These are phyloP conservation scores for Bruguiera hainesii DNA, from an alignment of 441 rosid genomes.

Conservation along the genomic window DNA sequence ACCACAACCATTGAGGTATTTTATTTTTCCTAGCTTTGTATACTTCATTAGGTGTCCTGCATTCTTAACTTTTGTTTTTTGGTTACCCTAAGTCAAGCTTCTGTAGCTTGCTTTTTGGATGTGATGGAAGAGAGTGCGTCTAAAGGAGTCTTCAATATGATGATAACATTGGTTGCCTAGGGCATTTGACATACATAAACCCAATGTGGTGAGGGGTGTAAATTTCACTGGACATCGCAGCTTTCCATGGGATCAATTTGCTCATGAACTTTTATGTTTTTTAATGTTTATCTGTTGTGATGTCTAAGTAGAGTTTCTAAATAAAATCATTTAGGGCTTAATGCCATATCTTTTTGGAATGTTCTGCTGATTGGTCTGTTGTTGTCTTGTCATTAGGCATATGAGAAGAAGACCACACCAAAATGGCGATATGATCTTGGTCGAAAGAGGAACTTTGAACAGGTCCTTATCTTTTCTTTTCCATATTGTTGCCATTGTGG, in stretches of 20 bases:
- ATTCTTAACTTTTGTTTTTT: not conserved
- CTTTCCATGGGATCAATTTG: not conserved
- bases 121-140: not conserved
- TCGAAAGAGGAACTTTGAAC: constrained; percentile 71
- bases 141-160: not conserved
- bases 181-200: not conserved
- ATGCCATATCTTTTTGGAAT: not conserved
- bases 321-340: not conserved
- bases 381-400: constrained; percentile 50
- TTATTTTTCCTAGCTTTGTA: constrained; percentile 11
- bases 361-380: constrained; percentile 11
- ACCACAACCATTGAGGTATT: constrained; percentile 89
- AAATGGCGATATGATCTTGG: constrained; percentile 91
- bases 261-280: not conserved
- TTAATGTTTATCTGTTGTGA: not conserved
- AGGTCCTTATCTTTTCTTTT: constrained; percentile 38
- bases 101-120: not conserved
- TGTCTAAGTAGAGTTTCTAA: not conserved
- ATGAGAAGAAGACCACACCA: constrained; percentile 76
- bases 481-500: constrained; percentile 10
- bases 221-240: not conserved
- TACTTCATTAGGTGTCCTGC: constrained; percentile 2
- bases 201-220: too few relatives aligned
- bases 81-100: not conserved
- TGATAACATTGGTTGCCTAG: not conserved